Base-by-base conservation (phyloP, 371 early-diverging fungal species). In the Apophysomyces ossiformis region DNA sequence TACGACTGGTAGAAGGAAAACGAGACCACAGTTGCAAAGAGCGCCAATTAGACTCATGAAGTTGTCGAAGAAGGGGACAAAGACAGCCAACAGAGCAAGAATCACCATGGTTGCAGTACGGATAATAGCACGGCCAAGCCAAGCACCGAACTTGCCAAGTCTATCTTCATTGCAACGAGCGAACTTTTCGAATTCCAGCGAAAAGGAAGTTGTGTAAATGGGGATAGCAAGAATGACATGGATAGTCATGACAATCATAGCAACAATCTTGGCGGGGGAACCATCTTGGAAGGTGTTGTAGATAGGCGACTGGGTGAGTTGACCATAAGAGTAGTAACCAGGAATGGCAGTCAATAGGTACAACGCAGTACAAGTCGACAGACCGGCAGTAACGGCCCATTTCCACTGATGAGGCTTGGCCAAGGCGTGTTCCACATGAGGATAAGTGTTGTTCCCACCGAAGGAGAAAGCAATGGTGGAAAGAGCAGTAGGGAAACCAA, bases 181-280 rank as follows among this genome's bases (percentile, higher is more conserved):
- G 47, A 81, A 87, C 11, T 79, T 67, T 72, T 92, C 92, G 38
- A 90, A 81, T 68, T 92, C 91, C 32, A 89, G 76, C 39, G 93
- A 89, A 67, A 96, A 93, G 6, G 94, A 89, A 5, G 93, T 92
- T 57, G 94, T 78, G 66, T 93, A 86, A 32, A 95, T 87, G 2
- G 95, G 96, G 61, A 92, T 90, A 44, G 95, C 95, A n/a, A 94
- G 75, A 18, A 95, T 77, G 57, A 95, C 94, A 71, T 95, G 95
- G 38, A 90, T 85, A 0, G 94, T 92, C 75, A 95, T 90, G 69
- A 94, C 88, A 61, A 89, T 88, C 69, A 90, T 89, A 32, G 94
- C 85, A 41, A 88, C 69, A 6, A 81, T 84, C 32, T 87, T 79
- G 16, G 85, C 81, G 6, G 11, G 9, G 36, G 85, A 70, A 6